Percentiles rank a stretch among this genome's conserved stretches.
Evolutionary conservation across 768 basidiomycete species (phyloP).

Genomic region (Lanmaoa rubissima): DNA sequence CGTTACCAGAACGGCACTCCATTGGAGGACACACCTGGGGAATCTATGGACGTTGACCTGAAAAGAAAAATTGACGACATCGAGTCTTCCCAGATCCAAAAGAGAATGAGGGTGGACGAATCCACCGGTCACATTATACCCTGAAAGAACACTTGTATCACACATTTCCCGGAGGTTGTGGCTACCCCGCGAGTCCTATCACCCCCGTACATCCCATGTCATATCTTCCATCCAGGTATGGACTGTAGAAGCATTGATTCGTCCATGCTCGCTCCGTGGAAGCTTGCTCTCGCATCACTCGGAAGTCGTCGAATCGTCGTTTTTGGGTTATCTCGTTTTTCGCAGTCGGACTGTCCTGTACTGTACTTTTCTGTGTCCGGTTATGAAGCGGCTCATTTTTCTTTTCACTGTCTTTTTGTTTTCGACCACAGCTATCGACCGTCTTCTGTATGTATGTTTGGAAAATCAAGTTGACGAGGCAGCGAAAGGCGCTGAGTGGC

Average conservation of each 20-base stretch:
- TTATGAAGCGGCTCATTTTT: conserved; percentile 12
- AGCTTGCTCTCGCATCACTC: conserved; percentile 25
- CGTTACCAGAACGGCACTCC: conserved; percentile 35
- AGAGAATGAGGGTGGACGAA: conserved; percentile 73
- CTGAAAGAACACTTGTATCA: conserved; percentile 39
- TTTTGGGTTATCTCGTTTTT: conserved; percentile 35
- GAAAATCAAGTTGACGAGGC: conserved; percentile 20
- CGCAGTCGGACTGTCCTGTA: conserved; percentile 37
- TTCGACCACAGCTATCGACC: conserved; percentile 27
- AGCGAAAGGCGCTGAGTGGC: background rate
- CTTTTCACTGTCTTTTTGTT: conserved; percentile 12
- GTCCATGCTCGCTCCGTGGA: conserved; percentile 28
- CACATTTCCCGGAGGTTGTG: conserved; percentile 20
- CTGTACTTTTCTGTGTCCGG: conserved; percentile 28
- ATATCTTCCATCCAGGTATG: conserved; percentile 29
- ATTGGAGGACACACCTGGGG: conserved; percentile 40
- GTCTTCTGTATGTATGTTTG: conserved; percentile 34
- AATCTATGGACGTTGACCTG: conserved; percentile 53
- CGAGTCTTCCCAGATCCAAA: conserved; percentile 51
- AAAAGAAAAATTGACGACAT: conserved; percentile 59
- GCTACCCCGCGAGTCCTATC: conserved; percentile 23
- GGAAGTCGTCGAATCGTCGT: conserved; percentile 32
- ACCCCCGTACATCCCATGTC: conserved; percentile 19
- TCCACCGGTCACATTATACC: conserved; percentile 51
- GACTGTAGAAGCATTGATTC: conserved; percentile 28